A percentile compares a stretch with the other conserved stretches of the same genome.
Conservation (phyloP, 441 rosid genomes). For the Gossypium davidsonii region DNA sequence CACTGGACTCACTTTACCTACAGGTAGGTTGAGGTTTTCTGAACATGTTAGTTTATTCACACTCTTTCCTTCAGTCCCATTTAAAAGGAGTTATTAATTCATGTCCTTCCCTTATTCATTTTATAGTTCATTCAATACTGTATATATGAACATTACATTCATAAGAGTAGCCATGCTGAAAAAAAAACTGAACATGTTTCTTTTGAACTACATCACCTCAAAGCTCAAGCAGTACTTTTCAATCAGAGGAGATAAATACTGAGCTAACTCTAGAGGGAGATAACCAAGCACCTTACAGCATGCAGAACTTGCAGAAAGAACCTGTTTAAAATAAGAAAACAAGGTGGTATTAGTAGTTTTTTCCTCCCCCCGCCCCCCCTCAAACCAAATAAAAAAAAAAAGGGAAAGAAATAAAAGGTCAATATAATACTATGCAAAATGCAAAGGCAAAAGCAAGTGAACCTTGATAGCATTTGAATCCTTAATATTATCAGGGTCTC, state of each 20-base stretch:
- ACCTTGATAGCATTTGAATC: constrained; percentile 82
- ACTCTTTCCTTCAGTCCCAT: neutral
- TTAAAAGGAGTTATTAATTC: neutral
- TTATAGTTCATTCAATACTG: neutral
- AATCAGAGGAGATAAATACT: constrained; percentile 59
- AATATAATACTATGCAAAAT: neutral
- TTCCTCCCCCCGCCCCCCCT: no score
- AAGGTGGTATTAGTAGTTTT: neutral
- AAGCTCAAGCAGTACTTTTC: constrained; percentile 45
- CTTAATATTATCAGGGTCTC: constrained; percentile 66
- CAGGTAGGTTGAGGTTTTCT: neutral
- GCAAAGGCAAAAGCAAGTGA: constrained; percentile 9
- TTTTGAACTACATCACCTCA: constrained; percentile 42
- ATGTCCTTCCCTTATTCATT: neutral
- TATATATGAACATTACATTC: neutral
- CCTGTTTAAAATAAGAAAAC: constrained; percentile 33
- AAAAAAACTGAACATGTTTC: neutral
- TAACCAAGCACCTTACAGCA: constrained; percentile 57
- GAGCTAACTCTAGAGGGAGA: constrained; percentile 68
- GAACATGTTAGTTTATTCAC: neutral
- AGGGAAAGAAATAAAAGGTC: neutral
- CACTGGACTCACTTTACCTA: neutral
- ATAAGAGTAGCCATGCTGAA: neutral
- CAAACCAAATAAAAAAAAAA: no score
- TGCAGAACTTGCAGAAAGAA: constrained; percentile 43